Evolutionary conservation across 352 stramenopile genomes (phyloP), one percentile per base, ranked within the genome.

Genomic region (Plasmopara muralis): DNA sequence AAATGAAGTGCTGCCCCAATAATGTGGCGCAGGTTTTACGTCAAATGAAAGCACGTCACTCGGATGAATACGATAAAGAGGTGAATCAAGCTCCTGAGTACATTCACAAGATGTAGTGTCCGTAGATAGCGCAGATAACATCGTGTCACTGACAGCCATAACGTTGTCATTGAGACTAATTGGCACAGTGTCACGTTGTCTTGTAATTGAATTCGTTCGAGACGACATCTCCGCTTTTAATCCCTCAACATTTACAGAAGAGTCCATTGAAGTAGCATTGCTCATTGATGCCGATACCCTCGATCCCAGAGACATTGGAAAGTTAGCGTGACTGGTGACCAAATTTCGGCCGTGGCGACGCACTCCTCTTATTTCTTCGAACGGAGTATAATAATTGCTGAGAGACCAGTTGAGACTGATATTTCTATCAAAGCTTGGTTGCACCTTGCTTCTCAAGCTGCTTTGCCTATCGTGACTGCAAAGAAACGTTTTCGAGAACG

Each of bases 11-110:
- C 41, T 51, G 37, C 61, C 53, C 62, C 77, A 70, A 43, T 65
- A 62, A 6, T 59, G 62, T 6, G 64, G 62, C 10, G 52, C 57
- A 15, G 54, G 56, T 38, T 68, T 74, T 13, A 79, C 51, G 29
- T 77, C 34, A 45, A 82, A 84, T 16, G 54, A 64, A 6, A 84
- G 53, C 41, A 53, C 51, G 46, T 80, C 69, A 9, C 60, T 55
- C 14, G 74, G 74, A 33, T 77, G 66, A 44, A 82, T 67, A 28
- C 56, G 57, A 29, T 77, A 84, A 5, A 74, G 54, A 25, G 74
- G 16, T 16, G 63, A 60, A 15, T 49, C 41, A 18, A 55, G 28
- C 9, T 62, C 30, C 8, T 60, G 35, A 0, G 47, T 60, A 33
- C 37, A 25, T n/a, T 63, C 50, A 16, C 35, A 28, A 8, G 30